A percentile compares a stretch with the other conserved stretches of the same genome.
These are phyloP conservation scores for Hanseniaspora thailandica DNA, from an alignment of 805 yeast genomes.

Conservation along the genomic window DNA sequence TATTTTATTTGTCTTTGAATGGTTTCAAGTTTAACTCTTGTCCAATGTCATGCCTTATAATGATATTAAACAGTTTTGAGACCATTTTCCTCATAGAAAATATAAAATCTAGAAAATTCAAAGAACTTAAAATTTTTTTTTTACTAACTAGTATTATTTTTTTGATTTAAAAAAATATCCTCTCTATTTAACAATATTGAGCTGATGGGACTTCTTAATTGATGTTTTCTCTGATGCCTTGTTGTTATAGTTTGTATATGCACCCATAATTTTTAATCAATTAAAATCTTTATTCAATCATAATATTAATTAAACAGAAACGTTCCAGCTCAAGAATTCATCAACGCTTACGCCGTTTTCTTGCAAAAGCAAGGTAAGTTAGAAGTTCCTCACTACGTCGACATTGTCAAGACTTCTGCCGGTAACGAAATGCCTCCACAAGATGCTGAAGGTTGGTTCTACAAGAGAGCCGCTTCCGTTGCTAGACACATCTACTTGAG, in stretches of 20 bases:
- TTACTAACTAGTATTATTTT: slow-evolving; percentile 15
- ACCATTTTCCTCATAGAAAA: neutral
- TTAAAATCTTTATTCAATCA: slow-evolving; percentile 19
- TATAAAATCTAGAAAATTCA: slow-evolving; percentile 4
- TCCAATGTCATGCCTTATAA: neutral
- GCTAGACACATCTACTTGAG: slow-evolving; percentile 99
- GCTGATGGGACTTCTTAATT: neutral
- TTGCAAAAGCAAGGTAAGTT: slow-evolving; percentile 99
- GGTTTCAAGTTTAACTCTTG: neutral
- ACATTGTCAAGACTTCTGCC: slow-evolving; percentile 96
- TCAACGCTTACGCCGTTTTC: slow-evolving; percentile 98
- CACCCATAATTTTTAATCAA: neutral
- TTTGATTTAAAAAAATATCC: slow-evolving; percentile 15
- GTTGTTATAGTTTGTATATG: neutral
- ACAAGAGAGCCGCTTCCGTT: slow-evolving; percentile 99
- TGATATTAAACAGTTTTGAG: slow-evolving; percentile 11
- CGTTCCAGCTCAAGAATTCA: slow-evolving; percentile 99
- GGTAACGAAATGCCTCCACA: slow-evolving; percentile 99
- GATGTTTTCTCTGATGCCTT: neutral
- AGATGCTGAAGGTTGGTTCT: slow-evolving; percentile 99
- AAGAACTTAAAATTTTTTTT: slow-evolving; percentile 15
- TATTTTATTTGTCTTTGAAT: slow-evolving; percentile 14
- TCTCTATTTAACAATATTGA: neutral
- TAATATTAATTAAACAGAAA: slow-evolving; percentile 47
- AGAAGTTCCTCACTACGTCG: slow-evolving; percentile 99